Percentiles rank a stretch among this genome's conserved stretches.
phyloP scores from a whole-genome alignment of 2,329 filamentous ascomycete genomes.

The Talaromyces atroroseus region DNA sequence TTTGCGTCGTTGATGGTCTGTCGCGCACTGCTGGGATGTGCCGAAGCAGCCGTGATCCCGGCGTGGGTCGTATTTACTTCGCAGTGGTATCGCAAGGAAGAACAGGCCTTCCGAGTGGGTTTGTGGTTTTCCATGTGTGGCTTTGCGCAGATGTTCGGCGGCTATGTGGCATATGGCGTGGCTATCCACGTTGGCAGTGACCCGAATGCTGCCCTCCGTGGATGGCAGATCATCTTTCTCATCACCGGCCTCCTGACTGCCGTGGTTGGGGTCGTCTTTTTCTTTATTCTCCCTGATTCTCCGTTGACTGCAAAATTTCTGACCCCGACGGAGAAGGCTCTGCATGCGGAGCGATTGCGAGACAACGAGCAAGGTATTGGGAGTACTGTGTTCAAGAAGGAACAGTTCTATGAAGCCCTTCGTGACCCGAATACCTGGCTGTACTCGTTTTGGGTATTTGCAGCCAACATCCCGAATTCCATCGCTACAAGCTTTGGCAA shows the following conservation, averaged over 20 bases:
- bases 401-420: constrained; percentile 31
- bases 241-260: constrained; percentile 33
- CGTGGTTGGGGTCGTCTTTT: constrained; percentile 32
- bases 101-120: constrained; percentile 28
- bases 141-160: constrained; percentile 34
- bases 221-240: constrained; percentile 37
- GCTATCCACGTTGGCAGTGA: constrained; percentile 24
- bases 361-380: constrained; percentile 35
- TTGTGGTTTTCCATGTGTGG: constrained; percentile 29
- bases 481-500: constrained; percentile 35
- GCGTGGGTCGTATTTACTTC: constrained; percentile 26
- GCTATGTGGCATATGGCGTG: constrained; percentile 34
- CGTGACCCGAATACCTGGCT: constrained; percentile 34
- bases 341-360: constrained; percentile 29
- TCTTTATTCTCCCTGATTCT: constrained; percentile 33
- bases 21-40: constrained; percentile 48
- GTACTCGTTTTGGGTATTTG: constrained; percentile 31
- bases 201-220: constrained; percentile 22
- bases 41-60: constrained; percentile 40
- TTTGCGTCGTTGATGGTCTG: constrained; percentile 47
- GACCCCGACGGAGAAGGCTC: constrained; percentile 25
- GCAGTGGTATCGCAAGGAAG: constrained; percentile 29
- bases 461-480: constrained; percentile 35
- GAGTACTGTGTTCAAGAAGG: constrained; percentile 29
- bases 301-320: constrained; percentile 31